These are phyloP conservation scores for Hawksworthiomyces lignivorus DNA, from an alignment of 2,329 filamentous ascomycete species.

Conservation along the genomic window DNA sequence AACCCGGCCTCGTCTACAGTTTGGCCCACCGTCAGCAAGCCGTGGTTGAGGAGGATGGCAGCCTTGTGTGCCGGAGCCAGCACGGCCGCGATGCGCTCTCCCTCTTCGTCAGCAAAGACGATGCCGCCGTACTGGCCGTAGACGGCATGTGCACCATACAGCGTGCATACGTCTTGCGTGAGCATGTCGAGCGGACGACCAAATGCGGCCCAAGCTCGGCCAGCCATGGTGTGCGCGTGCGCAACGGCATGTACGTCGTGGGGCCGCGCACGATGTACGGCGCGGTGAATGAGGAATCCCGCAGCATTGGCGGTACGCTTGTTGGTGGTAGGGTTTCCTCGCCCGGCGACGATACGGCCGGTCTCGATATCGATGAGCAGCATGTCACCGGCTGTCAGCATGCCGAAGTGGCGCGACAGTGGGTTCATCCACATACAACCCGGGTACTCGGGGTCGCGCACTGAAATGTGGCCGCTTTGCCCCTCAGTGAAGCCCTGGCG, in stretches of 20 bases:
- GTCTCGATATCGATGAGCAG: constrained; percentile 50
- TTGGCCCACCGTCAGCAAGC: constrained; percentile 59
- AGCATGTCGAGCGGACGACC: constrained; percentile 61
- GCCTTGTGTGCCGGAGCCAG: constrained; percentile 52
- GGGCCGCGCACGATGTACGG: constrained; percentile 57
- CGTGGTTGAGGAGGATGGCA: constrained; percentile 63
- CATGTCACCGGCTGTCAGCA: constrained; percentile 61
- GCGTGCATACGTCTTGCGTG: constrained; percentile 58
- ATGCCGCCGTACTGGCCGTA: constrained; percentile 51
- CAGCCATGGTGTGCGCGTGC: constrained; percentile 59
- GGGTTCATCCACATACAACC: constrained; percentile 59
- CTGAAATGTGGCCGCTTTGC: constrained; percentile 55
- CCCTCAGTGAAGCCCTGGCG: constrained; percentile 58
- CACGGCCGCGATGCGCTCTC: constrained; percentile 53
- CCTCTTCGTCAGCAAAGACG: constrained; percentile 55
- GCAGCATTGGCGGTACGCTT: constrained; percentile 51
- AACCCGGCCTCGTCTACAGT: constrained; percentile 71
- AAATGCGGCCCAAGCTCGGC: constrained; percentile 62
- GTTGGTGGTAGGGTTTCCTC: constrained; percentile 32
- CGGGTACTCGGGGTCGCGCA: constrained; percentile 56
- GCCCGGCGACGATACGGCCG: constrained; percentile 58
- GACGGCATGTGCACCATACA: constrained; percentile 55
- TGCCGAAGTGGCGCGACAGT: constrained; percentile 57
- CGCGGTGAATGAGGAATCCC: constrained; percentile 63
- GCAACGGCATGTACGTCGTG: constrained; percentile 56